Percentiles rank a stretch among this genome's conserved stretches.
Conservation (phyloP, 2,329 filamentous ascomycete species). For the Neofusicoccum umdonicola region DNA sequence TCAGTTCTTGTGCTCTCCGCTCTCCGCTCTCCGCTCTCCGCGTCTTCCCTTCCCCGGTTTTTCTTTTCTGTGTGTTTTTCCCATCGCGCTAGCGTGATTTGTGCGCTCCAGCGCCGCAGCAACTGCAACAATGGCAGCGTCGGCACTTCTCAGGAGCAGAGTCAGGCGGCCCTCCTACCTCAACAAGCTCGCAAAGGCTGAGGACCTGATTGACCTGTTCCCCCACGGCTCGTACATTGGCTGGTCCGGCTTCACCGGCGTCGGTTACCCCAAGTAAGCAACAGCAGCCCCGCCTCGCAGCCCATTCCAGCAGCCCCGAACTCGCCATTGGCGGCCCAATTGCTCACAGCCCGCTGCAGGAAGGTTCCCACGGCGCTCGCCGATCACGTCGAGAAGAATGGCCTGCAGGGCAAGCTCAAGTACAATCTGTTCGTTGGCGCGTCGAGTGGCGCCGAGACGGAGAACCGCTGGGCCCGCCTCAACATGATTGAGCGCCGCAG, state of each 20-base stretch:
- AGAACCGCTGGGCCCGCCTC: constrained; percentile 84
- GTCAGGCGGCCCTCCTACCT: constrained; percentile 74
- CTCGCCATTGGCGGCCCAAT: constrained; percentile 9
- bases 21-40: not conserved
- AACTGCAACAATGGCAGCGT: constrained; percentile 52
- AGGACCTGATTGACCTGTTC: constrained; percentile 78
- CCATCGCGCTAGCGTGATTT: not conserved
- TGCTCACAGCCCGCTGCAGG: constrained; percentile 44
- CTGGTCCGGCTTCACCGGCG: constrained; percentile 89
- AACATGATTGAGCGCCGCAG: constrained; percentile 87
- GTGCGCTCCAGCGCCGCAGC: not conserved
- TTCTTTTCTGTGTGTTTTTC: not conserved
- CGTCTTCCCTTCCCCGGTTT: not conserved
- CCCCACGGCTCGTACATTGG: constrained; percentile 84
- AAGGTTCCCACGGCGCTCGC: constrained; percentile 81
- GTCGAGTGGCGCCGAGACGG: constrained; percentile 85
- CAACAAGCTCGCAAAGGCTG: constrained; percentile 73
- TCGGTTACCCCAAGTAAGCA: constrained; percentile 79
- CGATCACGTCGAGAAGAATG: constrained; percentile 86
- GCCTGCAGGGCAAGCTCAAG: constrained; percentile 76
- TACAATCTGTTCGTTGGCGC: constrained; percentile 88
- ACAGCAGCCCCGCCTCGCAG: not conserved
- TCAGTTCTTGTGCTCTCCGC: not conserved
- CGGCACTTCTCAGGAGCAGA: constrained; percentile 72
- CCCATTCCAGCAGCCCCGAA: constrained; percentile 18